Percentiles rank a stretch among this genome's conserved stretches.
phyloP scores from a whole-genome alignment of 83 land plant species.

The Picea abies region DNA sequence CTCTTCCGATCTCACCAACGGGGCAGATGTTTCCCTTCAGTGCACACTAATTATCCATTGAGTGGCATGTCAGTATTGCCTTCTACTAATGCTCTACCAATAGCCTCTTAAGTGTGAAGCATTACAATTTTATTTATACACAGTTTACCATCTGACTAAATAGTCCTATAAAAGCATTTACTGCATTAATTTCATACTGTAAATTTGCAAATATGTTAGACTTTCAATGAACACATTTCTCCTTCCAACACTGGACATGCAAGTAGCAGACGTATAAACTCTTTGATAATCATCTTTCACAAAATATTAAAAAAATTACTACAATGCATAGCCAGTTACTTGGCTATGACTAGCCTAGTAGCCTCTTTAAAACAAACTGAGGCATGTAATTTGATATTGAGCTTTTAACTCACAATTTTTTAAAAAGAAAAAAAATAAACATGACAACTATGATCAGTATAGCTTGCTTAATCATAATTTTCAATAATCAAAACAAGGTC shows the following conservation, averaged over 20 bases:
- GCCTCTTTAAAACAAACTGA: background rate
- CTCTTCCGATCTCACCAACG: too few relatives aligned
- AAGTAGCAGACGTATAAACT: background rate
- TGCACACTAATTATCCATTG: too few relatives aligned
- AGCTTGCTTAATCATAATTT: background rate
- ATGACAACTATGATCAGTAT: background rate
- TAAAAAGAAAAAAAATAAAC: background rate
- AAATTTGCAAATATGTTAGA: too few relatives aligned
- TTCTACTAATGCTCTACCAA: background rate
- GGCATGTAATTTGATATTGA: too few relatives aligned
- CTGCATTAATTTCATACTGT: background rate
- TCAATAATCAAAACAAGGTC: background rate
- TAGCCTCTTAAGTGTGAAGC: background rate
- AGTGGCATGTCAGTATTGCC: background rate
- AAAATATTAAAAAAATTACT: background rate
- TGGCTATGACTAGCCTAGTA: background rate
- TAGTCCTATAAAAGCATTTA: background rate
- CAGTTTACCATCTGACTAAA: background rate
- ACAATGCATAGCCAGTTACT: background rate
- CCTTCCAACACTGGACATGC: background rate
- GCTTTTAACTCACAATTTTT: background rate
- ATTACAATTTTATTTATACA: background rate
- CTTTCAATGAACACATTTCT: background rate
- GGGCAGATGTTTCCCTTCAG: too few relatives aligned
- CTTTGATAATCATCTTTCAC: background rate